Base-by-base conservation (phyloP, 306 rosid species). In the Purshia tridentata region DNA sequence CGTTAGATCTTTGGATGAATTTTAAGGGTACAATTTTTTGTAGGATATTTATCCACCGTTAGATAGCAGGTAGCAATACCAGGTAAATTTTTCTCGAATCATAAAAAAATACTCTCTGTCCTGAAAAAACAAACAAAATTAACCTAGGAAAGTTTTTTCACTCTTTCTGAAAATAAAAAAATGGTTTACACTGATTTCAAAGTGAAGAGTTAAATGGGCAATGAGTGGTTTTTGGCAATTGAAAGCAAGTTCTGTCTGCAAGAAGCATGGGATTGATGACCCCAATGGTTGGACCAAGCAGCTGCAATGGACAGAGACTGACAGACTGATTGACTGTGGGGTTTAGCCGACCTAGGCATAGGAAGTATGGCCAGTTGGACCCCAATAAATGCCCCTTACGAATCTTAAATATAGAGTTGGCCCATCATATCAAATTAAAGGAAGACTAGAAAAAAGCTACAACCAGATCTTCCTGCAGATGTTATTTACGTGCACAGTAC, bases 341-440 rank as follows among this genome's bases (percentile, higher is more conserved):
- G 5, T 44, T 44, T 8, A 23, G 39, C 40, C 63, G 40, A 57
- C 41, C 6, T 44, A 5, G 6, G 9, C 3, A 44, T 44, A 1
- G 15, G 52, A 42, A 41, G 19, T 13, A 6, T 44, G 47, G 47
- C 7, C n/a, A n/a, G n/a, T 4, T 44, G 47, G 1, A 53, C 64
- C 64, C 63, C n/a, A 9, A 18, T 68, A 18, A 35, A 53, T 69
- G 20, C 41, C 74, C n/a, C n/a, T n/a, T n/a, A n/a, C n/a, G n/a
- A n/a, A n/a, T n/a, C n/a, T n/a, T n/a, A n/a, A n/a, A n/a, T n/a
- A 53, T 19, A 40, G 41, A 16, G 45, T 55, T 41, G 45, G 40
- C 41, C 41, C 74, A 41, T 53, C 74, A 70, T 41, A 11, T 70
- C 52, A 69, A 4, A 6, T 51, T 68, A 9, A 50, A 50, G 46